phyloP scores from a whole-genome alignment of 73 alveolate genomes.

The Blepharisma stoltei region DNA sequence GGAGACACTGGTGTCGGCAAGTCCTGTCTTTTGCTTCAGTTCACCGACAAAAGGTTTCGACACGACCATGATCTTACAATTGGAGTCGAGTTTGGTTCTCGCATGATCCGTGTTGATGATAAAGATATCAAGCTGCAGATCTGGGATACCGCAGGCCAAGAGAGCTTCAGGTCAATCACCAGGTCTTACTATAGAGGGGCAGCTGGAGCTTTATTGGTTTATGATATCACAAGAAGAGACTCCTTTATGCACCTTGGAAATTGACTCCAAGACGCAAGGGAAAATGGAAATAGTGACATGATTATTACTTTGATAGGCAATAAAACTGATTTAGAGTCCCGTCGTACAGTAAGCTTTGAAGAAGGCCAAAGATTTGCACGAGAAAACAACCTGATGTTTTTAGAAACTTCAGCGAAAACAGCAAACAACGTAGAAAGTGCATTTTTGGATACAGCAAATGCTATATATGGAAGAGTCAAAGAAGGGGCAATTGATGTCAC shows the following conservation, averaged over 20 bases:
- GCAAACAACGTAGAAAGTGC: slow-evolving; percentile 50
- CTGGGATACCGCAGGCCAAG: slow-evolving; percentile 98
- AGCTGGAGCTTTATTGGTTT: slow-evolving; percentile 89
- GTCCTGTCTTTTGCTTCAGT: slow-evolving; percentile 84
- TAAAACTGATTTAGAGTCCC: slow-evolving; percentile 74
- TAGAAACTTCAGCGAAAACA: slow-evolving; percentile 78
- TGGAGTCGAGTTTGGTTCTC: slow-evolving; percentile 94
- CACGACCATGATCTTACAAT: slow-evolving; percentile 85
- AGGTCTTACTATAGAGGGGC: slow-evolving; percentile 88
- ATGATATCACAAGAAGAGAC: slow-evolving; percentile 83
- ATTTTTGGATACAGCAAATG: slow-evolving; percentile 27
- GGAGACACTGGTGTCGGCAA: slow-evolving; percentile 95
- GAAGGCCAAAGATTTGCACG: slow-evolving; percentile 76
- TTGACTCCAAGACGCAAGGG: slow-evolving; percentile 90
- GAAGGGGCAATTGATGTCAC: slow-evolving; percentile 21
- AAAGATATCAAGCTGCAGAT: slow-evolving; percentile 77
- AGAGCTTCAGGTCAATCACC: slow-evolving; percentile 82
- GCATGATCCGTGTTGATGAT: slow-evolving; percentile 66
- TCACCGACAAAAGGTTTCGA: slow-evolving; percentile 88
- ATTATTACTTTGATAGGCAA: slow-evolving; percentile 87
- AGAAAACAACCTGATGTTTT: slow-evolving; percentile 55
- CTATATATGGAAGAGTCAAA: background rate
- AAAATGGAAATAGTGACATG: slow-evolving; percentile 77
- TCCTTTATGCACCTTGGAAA: slow-evolving; percentile 66
- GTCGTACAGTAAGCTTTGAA: slow-evolving; percentile 50